A percentile compares a stretch with the other conserved stretches of the same genome.
These are phyloP conservation scores for Monilinia aucupariae DNA, from an alignment of 2,329 filamentous ascomycete genomes.

Conservation along the genomic window DNA sequence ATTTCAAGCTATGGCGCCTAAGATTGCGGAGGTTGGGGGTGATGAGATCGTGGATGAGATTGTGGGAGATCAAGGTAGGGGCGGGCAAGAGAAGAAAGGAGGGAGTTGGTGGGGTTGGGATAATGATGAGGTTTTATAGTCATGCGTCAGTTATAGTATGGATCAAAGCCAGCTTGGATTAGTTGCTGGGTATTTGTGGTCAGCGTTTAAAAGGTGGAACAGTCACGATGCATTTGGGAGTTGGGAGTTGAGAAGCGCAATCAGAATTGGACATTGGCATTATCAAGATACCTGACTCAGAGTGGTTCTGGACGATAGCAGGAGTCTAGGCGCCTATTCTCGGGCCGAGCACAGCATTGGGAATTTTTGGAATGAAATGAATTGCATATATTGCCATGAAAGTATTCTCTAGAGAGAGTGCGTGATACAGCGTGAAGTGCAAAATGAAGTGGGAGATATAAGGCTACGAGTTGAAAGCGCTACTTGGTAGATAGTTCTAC, in stretches of 20 bases:
- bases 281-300: not conserved
- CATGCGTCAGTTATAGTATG: not conserved
- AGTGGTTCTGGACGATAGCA: not conserved
- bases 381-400: not conserved
- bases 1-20: not conserved
- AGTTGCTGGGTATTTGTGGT: not conserved
- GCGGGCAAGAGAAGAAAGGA: not conserved
- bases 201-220: constrained; percentile 4
- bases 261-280: not conserved
- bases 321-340: not conserved
- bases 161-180: not conserved
- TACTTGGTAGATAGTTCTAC: not conserved
- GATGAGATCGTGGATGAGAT: constrained; percentile 4
- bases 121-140: not conserved
- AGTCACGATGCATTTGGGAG: not conserved
- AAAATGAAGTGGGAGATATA: not conserved
- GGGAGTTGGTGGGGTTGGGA: constrained; percentile 10
- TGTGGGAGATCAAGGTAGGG: not conserved
- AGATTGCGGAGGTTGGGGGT: not conserved
- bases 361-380: not conserved
- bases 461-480: not conserved
- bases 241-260: not conserved
- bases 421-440: not conserved
- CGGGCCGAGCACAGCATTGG: not conserved
- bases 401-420: not conserved